These are phyloP conservation scores for Paradendryphiella salina DNA, from an alignment of 2,329 filamentous ascomycete species.

Conservation along the genomic window DNA sequence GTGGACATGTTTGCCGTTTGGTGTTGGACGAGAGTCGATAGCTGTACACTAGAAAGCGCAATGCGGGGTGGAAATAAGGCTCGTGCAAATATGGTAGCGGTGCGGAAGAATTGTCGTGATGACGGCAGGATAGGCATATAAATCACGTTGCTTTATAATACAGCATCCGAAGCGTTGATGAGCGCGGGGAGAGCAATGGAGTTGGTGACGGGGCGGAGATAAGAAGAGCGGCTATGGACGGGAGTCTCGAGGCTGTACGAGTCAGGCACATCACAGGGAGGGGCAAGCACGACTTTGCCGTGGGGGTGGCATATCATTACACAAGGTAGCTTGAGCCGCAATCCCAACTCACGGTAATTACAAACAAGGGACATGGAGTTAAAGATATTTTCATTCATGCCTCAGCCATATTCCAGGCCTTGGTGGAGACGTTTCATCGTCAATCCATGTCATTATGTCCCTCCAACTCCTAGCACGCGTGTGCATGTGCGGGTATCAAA, in stretches of 20 bases:
- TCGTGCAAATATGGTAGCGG: slow-evolving; percentile 19
- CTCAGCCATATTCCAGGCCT: slow-evolving; percentile 7
- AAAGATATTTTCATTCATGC: slow-evolving; percentile 13
- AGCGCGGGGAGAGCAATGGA: slow-evolving; percentile 5
- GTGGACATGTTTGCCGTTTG: slow-evolving; percentile 63
- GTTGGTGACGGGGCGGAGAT: slow-evolving; percentile 2
- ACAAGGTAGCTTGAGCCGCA: slow-evolving; percentile 2
- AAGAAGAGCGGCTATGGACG: slow-evolving; percentile 8
- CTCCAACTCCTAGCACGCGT: slow-evolving; percentile 14
- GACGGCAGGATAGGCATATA: slow-evolving; percentile 29
- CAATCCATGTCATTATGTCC: slow-evolving; percentile 14
- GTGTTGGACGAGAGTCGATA: slow-evolving; percentile 15
- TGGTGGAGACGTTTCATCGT: slow-evolving; percentile 11
- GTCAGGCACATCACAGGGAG: slow-evolving; percentile 19
- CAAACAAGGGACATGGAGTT: background rate
- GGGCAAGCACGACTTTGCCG: slow-evolving; percentile 20
- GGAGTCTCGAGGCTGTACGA: slow-evolving; percentile 21
- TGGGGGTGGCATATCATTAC: slow-evolving; percentile 7
- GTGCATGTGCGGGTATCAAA: slow-evolving; percentile 15
- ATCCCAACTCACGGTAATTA: background rate
- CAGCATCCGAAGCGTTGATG: slow-evolving; percentile 5
- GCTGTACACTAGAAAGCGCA: slow-evolving; percentile 8
- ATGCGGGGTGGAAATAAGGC: slow-evolving; percentile 19
- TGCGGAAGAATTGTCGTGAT: slow-evolving; percentile 18
- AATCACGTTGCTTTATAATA: slow-evolving; percentile 7